Percentiles rank a stretch among this genome's conserved stretches.
These are phyloP conservation scores for Dendrobium catenatum DNA, from an alignment of 106 monocot species.

Conservation along the genomic window DNA sequence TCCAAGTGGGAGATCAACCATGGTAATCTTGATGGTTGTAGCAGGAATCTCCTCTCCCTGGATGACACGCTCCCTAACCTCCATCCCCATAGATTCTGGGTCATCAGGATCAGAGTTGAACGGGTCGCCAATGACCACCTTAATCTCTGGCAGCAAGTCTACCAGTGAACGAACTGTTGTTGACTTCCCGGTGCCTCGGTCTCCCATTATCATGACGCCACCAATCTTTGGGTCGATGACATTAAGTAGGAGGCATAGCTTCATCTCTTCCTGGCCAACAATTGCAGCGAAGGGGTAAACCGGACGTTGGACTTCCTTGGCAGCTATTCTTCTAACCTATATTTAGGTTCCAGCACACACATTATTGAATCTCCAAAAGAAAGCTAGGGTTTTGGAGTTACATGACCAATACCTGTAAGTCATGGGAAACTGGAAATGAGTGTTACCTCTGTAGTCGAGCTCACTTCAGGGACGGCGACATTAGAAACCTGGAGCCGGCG, in stretches of 20 bases:
- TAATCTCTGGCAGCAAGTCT: constrained; percentile 84
- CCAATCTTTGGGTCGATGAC: constrained; percentile 99
- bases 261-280: constrained; percentile 99
- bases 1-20: constrained; percentile 98
- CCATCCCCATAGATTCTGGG: constrained; percentile 81
- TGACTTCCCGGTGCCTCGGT: constrained; percentile 98
- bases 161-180: constrained; percentile 92
- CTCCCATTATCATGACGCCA: constrained; percentile 99
- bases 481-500: constrained; percentile 23
- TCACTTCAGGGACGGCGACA: constrained; percentile 36
- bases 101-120: constrained; percentile 96
- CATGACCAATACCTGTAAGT: neutral
- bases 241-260: constrained; percentile 89
- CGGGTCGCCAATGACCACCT: constrained; percentile 81
- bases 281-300: constrained; percentile 95
- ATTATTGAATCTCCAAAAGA: neutral
- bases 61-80: constrained; percentile 51
- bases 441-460: constrained; percentile 33
- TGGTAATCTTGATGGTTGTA: constrained; percentile 63
- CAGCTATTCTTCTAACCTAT: constrained; percentile 34
- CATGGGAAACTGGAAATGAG: neutral
- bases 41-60: constrained; percentile 43
- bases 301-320: constrained; percentile 79
- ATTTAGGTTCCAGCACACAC: neutral
- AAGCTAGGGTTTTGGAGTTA: neutral